Evolutionary conservation across 202 grass and related monocot genomes (phyloP).

Genomic region (Schoenoplectus tabernaemontani): DNA sequence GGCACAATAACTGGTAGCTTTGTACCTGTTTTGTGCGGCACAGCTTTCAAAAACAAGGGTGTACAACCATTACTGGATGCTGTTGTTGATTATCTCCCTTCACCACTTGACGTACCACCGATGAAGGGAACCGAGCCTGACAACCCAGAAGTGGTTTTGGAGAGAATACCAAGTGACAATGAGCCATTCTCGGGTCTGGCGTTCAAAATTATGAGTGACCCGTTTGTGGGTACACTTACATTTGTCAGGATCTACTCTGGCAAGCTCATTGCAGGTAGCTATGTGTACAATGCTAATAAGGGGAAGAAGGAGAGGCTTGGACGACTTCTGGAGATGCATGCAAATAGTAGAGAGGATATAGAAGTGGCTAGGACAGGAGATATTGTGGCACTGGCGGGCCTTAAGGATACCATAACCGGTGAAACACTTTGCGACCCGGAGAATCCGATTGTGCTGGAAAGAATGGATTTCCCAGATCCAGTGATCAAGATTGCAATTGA

Average conservation of each 20-base stretch:
- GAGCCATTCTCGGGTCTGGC: conserved; percentile 94
- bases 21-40: conserved; percentile 90
- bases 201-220: conserved; percentile 98
- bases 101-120: conserved; percentile 71
- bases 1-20: conserved; percentile 67
- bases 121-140: conserved; percentile 90
- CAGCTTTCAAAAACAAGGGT: conserved; percentile 98
- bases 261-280: conserved; percentile 70
- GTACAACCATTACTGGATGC: conserved; percentile 95
- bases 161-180: conserved; percentile 57
- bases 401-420: conserved; percentile 95
- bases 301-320: conserved; percentile 95
- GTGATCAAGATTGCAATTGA: conserved; percentile 99
- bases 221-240: conserved; percentile 91
- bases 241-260: conserved; percentile 96
- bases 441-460: conserved; percentile 76
- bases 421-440: conserved; percentile 83
- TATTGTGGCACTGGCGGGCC: conserved; percentile 88
- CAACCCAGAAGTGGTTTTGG: conserved; percentile 55
- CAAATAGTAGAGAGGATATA: conserved; percentile 96
- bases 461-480: conserved; percentile 99
- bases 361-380: conserved; percentile 71
- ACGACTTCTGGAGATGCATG: conserved; percentile 97
- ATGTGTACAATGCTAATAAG: conserved; percentile 96
- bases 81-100: conserved; percentile 97